These are phyloP conservation scores for Inonotus hispidus DNA, from an alignment of 1,284 basidiomycete species.

Conservation along the genomic window DNA sequence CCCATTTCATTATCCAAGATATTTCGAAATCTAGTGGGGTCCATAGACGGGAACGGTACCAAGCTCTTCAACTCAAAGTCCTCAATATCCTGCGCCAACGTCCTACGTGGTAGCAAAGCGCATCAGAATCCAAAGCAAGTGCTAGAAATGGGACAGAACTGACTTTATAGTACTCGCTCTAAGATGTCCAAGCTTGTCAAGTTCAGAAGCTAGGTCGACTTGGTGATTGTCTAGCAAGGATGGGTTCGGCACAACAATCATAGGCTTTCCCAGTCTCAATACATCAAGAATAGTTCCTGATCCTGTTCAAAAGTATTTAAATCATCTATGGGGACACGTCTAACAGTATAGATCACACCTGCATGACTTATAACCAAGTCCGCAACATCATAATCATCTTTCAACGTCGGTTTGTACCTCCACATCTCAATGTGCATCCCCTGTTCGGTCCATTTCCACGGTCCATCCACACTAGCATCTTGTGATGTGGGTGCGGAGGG, in stretches of 20 bases:
- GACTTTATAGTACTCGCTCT: slow-evolving; percentile 55
- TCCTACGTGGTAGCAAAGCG: slow-evolving; percentile 32
- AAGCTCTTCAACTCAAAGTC: slow-evolving; percentile 41
- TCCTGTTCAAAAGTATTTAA: slow-evolving; percentile 42
- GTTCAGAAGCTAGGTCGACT: slow-evolving; percentile 75
- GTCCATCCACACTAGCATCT: slow-evolving; percentile 23
- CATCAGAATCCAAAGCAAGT: slow-evolving; percentile 17
- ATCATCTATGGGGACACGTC: neutral
- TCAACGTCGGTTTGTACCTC: slow-evolving; percentile 69
- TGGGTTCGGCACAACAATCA: slow-evolving; percentile 88
- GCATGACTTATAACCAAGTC: slow-evolving; percentile 90
- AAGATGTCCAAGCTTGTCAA: slow-evolving; percentile 61
- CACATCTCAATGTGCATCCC: slow-evolving; percentile 59
- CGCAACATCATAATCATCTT: slow-evolving; percentile 56
- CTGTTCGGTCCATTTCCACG: slow-evolving; percentile 29
- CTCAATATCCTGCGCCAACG: slow-evolving; percentile 46
- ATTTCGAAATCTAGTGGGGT: slow-evolving; percentile 56
- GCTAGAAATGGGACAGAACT: slow-evolving; percentile 24
- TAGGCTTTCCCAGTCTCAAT: slow-evolving; percentile 63
- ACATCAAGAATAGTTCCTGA: slow-evolving; percentile 93
- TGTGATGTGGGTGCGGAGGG: slow-evolving; percentile 26
- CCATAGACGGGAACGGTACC: slow-evolving; percentile 60
- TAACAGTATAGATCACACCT: slow-evolving; percentile 49
- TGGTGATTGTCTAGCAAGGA: slow-evolving; percentile 93
- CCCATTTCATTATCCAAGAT: slow-evolving; percentile 75